Evolutionary conservation across 108 stramenopile genomes (phyloP), one percentile per base, ranked within the genome.

Genomic region (Skeletonema costatum): DNA sequence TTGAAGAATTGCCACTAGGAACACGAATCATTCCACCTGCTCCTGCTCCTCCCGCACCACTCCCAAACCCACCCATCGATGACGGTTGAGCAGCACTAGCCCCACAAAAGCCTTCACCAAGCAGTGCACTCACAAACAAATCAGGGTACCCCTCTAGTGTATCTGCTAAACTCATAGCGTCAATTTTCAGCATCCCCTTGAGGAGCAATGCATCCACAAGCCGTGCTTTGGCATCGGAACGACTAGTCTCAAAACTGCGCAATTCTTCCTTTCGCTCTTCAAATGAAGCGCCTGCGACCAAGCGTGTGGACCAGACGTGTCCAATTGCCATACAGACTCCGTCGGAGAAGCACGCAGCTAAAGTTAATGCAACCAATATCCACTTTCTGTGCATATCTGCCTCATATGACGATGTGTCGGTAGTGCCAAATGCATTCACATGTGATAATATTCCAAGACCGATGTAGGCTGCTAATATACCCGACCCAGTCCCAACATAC

Each of bases 131-230:
- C n/a, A 90, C 85, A 69, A 92, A 93, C 51, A 95, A 32, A 48
- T 93, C 92, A 13, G 92, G 92, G 70, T 95, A 95, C 10, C 94
- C 92, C 68, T 90, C 94, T 63, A 95, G 64, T 5, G 90, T 92
- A 79, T 95, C 89, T 32, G 92, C 94, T 41, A 95, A 76, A 67
- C 87, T 89, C 85, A 92, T 90, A 58, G 94, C 94, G 85, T 95
- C 94, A 71, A 93, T 95, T 64, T 93, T 92, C 25, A 95, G 75
- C 90, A 95, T 90, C 2, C 92, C 94, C 39, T 66, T 70, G 4
- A 14, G 17, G 53, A 95, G 68, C 10, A 95, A 64, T 53, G 84
- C 80, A 48, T 92, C 90, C 2, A 95, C 88, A 32, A 95, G 68
- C 14, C 85, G 68, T 16, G 78, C 94, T 77, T 95, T 95, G 60